These are phyloP conservation scores for Rubia peregrina DNA, from an alignment of 305 asterid genomes.

Conservation along the genomic window DNA sequence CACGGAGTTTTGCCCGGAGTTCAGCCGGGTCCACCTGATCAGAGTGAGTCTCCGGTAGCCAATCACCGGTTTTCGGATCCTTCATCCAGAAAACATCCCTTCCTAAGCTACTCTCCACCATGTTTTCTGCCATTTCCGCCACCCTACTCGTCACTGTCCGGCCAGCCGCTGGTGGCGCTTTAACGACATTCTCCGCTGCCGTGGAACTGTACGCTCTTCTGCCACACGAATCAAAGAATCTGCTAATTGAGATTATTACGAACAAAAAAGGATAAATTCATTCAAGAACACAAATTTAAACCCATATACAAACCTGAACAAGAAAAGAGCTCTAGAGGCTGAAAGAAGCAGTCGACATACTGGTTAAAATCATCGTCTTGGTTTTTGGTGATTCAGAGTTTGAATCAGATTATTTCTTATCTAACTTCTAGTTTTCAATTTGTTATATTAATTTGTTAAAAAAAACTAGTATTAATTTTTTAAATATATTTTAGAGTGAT, in stretches of 20 bases:
- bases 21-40: constrained; percentile 31
- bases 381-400: neutral
- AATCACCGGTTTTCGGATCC: constrained; percentile 47
- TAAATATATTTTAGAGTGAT: too few relatives aligned
- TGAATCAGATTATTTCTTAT: too few relatives aligned
- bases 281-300: neutral
- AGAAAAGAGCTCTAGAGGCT: neutral
- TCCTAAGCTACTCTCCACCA: neutral
- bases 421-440: too few relatives aligned
- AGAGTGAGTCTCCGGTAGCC: constrained; percentile 47
- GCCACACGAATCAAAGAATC: neutral
- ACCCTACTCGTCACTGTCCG: constrained; percentile 16
- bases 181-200: constrained; percentile 18
- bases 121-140: neutral
- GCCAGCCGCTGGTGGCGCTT: too few relatives aligned
- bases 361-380: neutral
- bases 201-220: constrained; percentile 25
- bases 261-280: neutral
- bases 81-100: constrained; percentile 47
- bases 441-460: too few relatives aligned
- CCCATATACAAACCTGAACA: constrained; percentile 12
- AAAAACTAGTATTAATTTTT: too few relatives aligned
- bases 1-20: constrained; percentile 31
- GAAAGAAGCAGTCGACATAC: constrained; percentile 4
- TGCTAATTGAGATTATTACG: too few relatives aligned